Base-by-base conservation (phyloP, 495 filamentous ascomycete species). In the Xylaria bambusicola region DNA sequence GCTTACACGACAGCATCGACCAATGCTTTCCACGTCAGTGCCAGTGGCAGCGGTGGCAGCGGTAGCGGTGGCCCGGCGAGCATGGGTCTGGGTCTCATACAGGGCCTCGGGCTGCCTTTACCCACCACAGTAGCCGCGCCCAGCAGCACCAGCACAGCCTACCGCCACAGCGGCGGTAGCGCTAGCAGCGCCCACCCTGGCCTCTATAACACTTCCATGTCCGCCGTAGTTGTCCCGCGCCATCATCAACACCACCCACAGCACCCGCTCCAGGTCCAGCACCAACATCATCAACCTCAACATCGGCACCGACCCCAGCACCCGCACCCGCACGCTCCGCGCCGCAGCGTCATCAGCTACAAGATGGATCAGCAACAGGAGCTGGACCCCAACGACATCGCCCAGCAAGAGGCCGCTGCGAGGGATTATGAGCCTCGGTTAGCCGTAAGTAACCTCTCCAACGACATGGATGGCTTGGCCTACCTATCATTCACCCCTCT, bases 401-500 rank as follows among this genome's bases (percentile, higher is more conserved):
- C 73, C 21, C 81, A 78, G 61, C 77, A 85, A 58, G 78, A 85
- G 68, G 81, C 77, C 42, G 75, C 82, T 23, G 82, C 83, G 6
- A 68, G 76, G 58, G 81, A 86, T 46, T 93, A 87, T 63, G 83
- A 89, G 58, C 86, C 89, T 0, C 77, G 86, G 50, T 73, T 86
- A 38, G 73, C 84, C 79, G 90, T 91, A 73, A 68, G 77, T 63
- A 24, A 54, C 23, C 36, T n/a, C 36, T 21, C 24, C 12, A 6
- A 44, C 31, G 46, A 49, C 6, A 49, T 50, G 46, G 33, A 24
- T 64, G 15, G 66, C 53, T 20, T 38, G 15, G n/a, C 36, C 13
- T 51, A 8, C 44, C 52, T 24, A 51, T 21, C 41, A 15, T 56
- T 6, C 26, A 15, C 1, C 26, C 31, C 44, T 6, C 18, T 18